Conservation (phyloP, 495 filamentous ascomycete genomes). For the Amniculicola lignicola region DNA sequence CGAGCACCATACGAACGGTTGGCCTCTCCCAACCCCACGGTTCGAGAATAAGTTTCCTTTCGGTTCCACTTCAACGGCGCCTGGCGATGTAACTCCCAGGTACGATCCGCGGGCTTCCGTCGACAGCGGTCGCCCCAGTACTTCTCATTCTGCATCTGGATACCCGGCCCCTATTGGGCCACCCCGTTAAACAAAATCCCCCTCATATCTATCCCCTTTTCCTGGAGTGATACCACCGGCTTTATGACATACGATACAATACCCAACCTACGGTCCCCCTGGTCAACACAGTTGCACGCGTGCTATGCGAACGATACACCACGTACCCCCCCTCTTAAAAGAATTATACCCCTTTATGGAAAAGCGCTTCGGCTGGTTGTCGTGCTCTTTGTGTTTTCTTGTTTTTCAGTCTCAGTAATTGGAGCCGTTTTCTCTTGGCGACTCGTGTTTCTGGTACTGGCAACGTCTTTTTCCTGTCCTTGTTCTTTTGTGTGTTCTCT, state of each 20-base stretch:
- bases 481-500: conserved; percentile 1
- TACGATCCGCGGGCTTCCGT: conserved; percentile 66
- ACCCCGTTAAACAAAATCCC: conserved; percentile 35
- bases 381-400: conserved; percentile 4
- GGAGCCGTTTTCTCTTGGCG: no score
- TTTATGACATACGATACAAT: no score
- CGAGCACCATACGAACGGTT: conserved; percentile 55
- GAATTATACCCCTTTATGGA: conserved; percentile 37
- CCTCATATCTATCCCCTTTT: neutral
- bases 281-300: no score
- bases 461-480: conserved; percentile 5
- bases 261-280: no score
- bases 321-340: no score
- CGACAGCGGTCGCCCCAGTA: conserved; percentile 87
- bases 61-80: conserved; percentile 26
- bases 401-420: neutral
- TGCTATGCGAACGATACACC: conserved; percentile 21
- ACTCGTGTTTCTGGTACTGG: no score
- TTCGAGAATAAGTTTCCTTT: conserved; percentile 35
- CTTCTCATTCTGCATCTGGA: conserved; percentile 72
- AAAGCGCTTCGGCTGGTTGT: conserved; percentile 33
- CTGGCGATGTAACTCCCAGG: conserved; percentile 36
- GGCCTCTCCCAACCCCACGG: conserved; percentile 27
- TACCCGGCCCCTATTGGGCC: conserved; percentile 47
- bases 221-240: neutral